These are phyloP conservation scores for Prunus mongolica DNA, from an alignment of 306 rosid species.

Conservation along the genomic window DNA sequence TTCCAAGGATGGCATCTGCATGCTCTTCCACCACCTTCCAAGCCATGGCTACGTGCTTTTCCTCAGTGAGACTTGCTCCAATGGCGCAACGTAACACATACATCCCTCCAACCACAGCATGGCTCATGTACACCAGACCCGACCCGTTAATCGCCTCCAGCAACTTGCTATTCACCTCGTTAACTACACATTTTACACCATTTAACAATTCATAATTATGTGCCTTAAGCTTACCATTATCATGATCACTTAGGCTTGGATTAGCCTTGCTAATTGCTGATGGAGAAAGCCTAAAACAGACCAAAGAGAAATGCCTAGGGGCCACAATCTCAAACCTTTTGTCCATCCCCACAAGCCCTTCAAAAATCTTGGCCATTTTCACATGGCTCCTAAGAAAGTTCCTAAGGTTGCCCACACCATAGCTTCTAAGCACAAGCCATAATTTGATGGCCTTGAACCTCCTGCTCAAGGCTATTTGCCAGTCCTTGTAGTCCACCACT, in stretches of 20 bases:
- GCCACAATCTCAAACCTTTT: conserved; percentile 27
- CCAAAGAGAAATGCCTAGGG: conserved; percentile 23
- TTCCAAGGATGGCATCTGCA: conserved; percentile 8
- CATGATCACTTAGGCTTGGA: background rate
- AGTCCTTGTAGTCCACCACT: conserved; percentile 36
- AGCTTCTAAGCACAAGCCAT: conserved; percentile 30
- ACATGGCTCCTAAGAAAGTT: conserved; percentile 23
- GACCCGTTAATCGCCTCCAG: conserved; percentile 38
- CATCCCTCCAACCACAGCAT: conserved; percentile 28
- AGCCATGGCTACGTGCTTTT: conserved; percentile 31
- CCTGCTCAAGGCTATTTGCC: conserved; percentile 29
- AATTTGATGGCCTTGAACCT: conserved; percentile 20
- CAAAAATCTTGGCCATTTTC: conserved; percentile 26
- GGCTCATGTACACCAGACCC: conserved; percentile 37
- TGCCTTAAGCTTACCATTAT: background rate
- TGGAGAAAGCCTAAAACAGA: conserved; percentile 27
- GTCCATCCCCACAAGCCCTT: conserved; percentile 20
- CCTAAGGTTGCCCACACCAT: conserved; percentile 25
- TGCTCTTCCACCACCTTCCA: conserved; percentile 51
- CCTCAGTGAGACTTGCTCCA: conserved; percentile 48
- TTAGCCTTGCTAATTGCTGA: background rate
- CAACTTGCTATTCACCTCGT: conserved; percentile 31
- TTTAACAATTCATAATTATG: background rate
- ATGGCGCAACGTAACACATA: conserved; percentile 34
- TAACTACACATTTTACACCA: background rate